Percentiles rank a stretch among this genome's conserved stretches.
Conservation (phyloP, 2,329 filamentous ascomycete genomes). For the Phyllosticta citrichinensis region DNA sequence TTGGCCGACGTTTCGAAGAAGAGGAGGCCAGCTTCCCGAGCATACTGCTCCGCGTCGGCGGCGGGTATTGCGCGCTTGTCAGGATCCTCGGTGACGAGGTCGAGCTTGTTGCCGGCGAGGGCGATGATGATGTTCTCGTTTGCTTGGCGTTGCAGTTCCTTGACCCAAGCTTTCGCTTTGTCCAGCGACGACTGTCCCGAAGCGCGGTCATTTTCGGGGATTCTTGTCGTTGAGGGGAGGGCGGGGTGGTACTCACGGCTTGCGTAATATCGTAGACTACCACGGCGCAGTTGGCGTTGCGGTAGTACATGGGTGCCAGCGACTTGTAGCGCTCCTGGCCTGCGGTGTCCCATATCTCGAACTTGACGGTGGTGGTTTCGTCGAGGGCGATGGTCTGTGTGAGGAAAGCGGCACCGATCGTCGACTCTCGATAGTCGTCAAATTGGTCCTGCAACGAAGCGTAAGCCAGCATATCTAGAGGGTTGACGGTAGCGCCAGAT, state of each 20-base stretch:
- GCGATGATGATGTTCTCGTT: conserved; percentile 99
- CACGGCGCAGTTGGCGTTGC: conserved; percentile 98
- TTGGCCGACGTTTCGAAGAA: conserved; percentile 99
- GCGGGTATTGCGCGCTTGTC: conserved; percentile 89
- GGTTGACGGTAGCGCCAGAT: background rate
- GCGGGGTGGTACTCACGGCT: conserved; percentile 55
- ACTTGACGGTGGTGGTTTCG: conserved; percentile 97
- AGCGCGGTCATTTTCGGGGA: conserved; percentile 11
- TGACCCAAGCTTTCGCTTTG: conserved; percentile 99
- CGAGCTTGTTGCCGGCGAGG: conserved; percentile 93
- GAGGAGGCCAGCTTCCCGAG: conserved; percentile 80
- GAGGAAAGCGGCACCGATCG: conserved; percentile 95
- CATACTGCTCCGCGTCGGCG: conserved; percentile 89
- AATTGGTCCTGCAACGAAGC: conserved; percentile 72
- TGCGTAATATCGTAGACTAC: conserved; percentile 99
- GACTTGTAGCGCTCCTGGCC: conserved; percentile 99
- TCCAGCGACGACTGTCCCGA: conserved; percentile 72
- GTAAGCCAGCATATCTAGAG: background rate
- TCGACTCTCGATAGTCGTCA: conserved; percentile 95
- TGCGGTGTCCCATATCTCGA: conserved; percentile 99
- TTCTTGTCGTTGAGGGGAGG: background rate
- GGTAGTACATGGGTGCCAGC: conserved; percentile 97
- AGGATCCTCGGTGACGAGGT: conserved; percentile 86
- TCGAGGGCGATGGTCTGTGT: conserved; percentile 98
- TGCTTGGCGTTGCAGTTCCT: conserved; percentile 94